Percentiles rank a stretch among this genome's conserved stretches.
Evolutionary conservation across 768 basidiomycete species (phyloP).

Genomic region (Mycena filopes): DNA sequence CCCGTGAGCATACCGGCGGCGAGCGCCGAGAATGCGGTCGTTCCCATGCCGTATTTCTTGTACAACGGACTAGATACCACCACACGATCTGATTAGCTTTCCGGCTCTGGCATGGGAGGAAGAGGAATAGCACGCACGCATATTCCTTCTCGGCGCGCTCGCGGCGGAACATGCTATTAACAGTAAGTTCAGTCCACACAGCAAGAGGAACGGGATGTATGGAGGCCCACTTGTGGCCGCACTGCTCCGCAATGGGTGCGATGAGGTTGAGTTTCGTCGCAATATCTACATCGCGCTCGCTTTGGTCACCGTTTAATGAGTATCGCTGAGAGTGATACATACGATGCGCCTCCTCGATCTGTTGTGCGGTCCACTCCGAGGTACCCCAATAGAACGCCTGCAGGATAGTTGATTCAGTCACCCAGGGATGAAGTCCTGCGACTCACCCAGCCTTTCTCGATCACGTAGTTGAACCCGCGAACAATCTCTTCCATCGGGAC

Average conservation of each 20-base stretch:
- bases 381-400: constrained; percentile 76
- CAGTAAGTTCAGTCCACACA: constrained; percentile 1
- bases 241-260: constrained; percentile 81
- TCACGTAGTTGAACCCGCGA: constrained; percentile 82
- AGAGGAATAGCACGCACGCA: constrained; percentile 49
- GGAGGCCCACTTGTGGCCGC: constrained; percentile 71
- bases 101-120: no score
- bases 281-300: constrained; percentile 58
- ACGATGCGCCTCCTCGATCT: constrained; percentile 79
- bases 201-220: neutral
- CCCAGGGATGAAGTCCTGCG: no score
- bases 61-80: constrained; percentile 67
- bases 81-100: no score
- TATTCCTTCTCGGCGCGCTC: constrained; percentile 88
- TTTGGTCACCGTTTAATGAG: neutral
- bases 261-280: constrained; percentile 74
- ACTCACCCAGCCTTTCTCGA: constrained; percentile 70
- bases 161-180: constrained; percentile 75
- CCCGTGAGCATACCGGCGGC: constrained; percentile 82
- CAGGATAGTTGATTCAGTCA: neutral
- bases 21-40: constrained; percentile 81
- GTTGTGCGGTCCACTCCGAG: constrained; percentile 79
- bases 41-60: constrained; percentile 72
- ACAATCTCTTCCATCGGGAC: constrained; percentile 83
- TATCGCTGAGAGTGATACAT: constrained; percentile 31